Evolutionary conservation across 331 rosid species (phyloP), one percentile per base, ranked within the genome.

Genomic region (Acacia concinna): DNA sequence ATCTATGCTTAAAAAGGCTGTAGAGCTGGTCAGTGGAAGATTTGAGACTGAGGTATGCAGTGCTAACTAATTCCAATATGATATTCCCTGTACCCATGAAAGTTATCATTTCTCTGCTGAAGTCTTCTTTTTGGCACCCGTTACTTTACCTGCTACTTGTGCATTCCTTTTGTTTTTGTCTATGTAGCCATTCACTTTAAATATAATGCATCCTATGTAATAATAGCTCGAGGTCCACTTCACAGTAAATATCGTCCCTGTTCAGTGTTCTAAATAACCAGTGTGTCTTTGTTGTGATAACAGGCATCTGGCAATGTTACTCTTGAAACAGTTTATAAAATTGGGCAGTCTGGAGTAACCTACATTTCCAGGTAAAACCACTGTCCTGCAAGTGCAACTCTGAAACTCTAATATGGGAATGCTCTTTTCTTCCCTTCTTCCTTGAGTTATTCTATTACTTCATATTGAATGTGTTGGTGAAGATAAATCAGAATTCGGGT

Each of bases 251-350:
- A 23, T 68, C 23, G 56, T 27, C 56, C 27, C 18, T 43, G 6
- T 40, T 37, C 34, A 6, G 25, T 46, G 71, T 77, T 38, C 31
- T 63, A n/a, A 38, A 74, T 80, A 51, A 63, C 71, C 74, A 20
- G 47, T 71, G 81, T 43, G 9, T 65, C 80, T 78, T 51, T 59
- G 78, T 46, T 64, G 27, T 76, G 35, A 52, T 83, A 60, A 43
- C 82, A 95, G 97, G 97, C 98, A 67, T 95, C 99, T 40, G 98
- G 99, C 63, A 95, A 95, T 81, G 94, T 93, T 76, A 91, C 99
- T 63, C 88, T 91, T 52, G 91, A 89, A 59, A 90, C 96, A 0
- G 87, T 90, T 56, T 86, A 84, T 71, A 75, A 85, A 81, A 93
- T 95, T 73, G 99, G 98, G 81, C 92, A 91, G 80, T 90, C 93